phyloP scores from a whole-genome alignment of 768 basidiomycete species.

The Amanita jacksonii region DNA sequence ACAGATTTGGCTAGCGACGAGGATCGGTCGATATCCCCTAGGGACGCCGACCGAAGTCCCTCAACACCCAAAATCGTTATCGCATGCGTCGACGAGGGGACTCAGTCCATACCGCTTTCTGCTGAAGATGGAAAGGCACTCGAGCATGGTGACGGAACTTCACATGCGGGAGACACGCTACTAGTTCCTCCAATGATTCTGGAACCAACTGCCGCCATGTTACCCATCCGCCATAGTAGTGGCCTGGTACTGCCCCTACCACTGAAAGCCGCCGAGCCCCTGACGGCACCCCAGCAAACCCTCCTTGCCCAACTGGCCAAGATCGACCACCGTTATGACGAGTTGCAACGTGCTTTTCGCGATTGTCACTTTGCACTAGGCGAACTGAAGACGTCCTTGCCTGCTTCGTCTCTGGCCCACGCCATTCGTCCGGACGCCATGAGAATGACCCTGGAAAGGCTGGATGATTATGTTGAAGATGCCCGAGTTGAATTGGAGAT shows the following conservation, averaged over 20 bases:
- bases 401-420: constrained; percentile 11
- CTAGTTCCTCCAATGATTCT: not conserved
- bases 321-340: constrained; percentile 47
- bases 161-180: not conserved
- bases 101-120: not conserved
- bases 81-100: not conserved
- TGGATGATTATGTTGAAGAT: constrained; percentile 72
- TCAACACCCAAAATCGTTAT: not conserved
- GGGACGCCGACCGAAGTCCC: not conserved
- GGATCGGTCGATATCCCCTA: too few species aligned
- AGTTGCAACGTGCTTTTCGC: constrained; percentile 51
- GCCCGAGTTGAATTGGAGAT: constrained; percentile 80
- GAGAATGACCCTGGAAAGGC: constrained; percentile 43
- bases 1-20: too few species aligned
- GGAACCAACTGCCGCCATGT: not conserved
- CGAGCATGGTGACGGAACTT: not conserved
- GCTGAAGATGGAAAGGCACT: not conserved
- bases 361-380: constrained; percentile 64
- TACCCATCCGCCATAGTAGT: not conserved
- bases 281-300: constrained; percentile 17
- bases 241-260: not conserved
- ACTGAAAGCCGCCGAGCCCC: not conserved
- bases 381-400: constrained; percentile 32
- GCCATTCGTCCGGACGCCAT: constrained; percentile 29
- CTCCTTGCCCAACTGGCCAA: constrained; percentile 37